Conservation (phyloP, 2,329 filamentous ascomycete genomes). For the Seiridium cupressi region DNA sequence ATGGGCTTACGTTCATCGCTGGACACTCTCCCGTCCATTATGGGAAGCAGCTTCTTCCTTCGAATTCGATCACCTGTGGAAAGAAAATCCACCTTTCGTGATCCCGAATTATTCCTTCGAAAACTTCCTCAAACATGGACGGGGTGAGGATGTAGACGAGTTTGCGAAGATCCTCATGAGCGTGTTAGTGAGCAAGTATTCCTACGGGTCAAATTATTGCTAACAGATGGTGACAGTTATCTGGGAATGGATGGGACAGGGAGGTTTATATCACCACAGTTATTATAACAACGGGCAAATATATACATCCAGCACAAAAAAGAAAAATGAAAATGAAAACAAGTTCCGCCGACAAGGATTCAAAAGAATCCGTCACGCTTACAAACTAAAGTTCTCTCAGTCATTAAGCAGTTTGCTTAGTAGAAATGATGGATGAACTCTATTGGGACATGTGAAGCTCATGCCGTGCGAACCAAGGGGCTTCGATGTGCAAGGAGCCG, state of each 20-base stretch:
- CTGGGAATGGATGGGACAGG: conserved; percentile 24
- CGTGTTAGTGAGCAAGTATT: conserved; percentile 15
- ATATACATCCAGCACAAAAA: too few relatives aligned
- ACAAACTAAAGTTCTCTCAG: too few relatives aligned
- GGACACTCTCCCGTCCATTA: conserved; percentile 27
- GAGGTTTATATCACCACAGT: conserved; percentile 14
- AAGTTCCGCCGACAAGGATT: too few relatives aligned
- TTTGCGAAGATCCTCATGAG: conserved; percentile 26
- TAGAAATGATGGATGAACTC: too few relatives aligned
- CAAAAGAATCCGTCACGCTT: too few relatives aligned
- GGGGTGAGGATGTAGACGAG: conserved; percentile 27
- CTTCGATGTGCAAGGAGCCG: too few relatives aligned
- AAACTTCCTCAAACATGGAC: conserved; percentile 24
- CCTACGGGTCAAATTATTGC: conserved; percentile 5
- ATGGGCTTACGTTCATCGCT: conserved; percentile 27
- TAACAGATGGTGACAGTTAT: conserved; percentile 16
- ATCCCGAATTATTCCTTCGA: conserved; percentile 26
- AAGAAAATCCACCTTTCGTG: conserved; percentile 21
- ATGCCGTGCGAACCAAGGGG: too few relatives aligned
- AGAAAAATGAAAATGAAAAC: too few relatives aligned
- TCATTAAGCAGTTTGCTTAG: too few relatives aligned
- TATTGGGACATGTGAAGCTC: too few relatives aligned
- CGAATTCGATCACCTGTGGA: conserved; percentile 27
- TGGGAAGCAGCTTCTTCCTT: conserved; percentile 28
- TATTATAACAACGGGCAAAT: too few relatives aligned